Conservation (phyloP, 306 rosid genomes). For the Castanospermum australe region DNA sequence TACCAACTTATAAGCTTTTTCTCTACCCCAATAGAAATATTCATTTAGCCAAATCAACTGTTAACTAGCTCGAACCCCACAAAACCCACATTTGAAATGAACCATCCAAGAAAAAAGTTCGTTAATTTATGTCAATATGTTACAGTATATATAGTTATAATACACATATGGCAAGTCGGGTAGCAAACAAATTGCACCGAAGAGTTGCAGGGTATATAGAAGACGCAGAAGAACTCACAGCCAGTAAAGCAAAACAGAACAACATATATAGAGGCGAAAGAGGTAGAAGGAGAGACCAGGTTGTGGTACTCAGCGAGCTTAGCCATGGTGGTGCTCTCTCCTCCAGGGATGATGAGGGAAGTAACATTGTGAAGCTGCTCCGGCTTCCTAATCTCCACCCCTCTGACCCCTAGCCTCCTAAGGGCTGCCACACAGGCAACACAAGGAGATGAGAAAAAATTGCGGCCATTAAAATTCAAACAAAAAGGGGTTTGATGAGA, state of each 20-base stretch:
- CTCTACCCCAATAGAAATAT: too few species aligned
- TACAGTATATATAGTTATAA: too few species aligned
- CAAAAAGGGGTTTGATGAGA: not conserved
- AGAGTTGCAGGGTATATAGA: not conserved
- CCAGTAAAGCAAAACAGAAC: not conserved
- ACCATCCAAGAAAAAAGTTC: not conserved
- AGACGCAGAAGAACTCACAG: too few species aligned
- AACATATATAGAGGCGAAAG: not conserved
- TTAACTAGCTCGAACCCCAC: not conserved
- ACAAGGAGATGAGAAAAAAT: not conserved
- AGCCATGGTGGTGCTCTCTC: constrained; percentile 98
- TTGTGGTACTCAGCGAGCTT: constrained; percentile 90
- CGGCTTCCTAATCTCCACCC: constrained; percentile 84
- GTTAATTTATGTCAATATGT: not conserved
- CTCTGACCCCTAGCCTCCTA: constrained; percentile 84
- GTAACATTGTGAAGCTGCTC: constrained; percentile 74
- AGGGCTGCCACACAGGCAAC: constrained; percentile 51
- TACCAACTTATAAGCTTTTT: not conserved
- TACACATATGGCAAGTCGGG: not conserved
- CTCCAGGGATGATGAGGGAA: constrained; percentile 93
- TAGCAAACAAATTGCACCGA: not conserved
- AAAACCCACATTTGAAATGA: not conserved
- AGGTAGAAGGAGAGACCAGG: constrained; percentile 42
- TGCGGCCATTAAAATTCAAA: not conserved
- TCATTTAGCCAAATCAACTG: not conserved